A percentile compares a stretch with the other conserved stretches of the same genome.
phyloP scores from a whole-genome alignment of 164 flowering plant genomes.

The Stephania cephalantha region DNA sequence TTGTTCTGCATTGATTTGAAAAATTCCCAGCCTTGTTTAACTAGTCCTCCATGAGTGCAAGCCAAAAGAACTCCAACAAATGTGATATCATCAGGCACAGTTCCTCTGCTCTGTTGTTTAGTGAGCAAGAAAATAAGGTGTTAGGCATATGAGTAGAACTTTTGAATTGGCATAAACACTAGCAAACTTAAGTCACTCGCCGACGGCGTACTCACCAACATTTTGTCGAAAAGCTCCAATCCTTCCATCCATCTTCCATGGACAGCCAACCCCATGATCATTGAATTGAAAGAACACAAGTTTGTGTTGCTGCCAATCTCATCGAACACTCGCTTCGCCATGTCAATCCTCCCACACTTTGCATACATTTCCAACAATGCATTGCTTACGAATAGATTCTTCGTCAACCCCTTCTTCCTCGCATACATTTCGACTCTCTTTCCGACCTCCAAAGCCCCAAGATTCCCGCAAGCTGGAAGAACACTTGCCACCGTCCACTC shows the following conservation, averaged over 20 bases:
- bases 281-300: conserved; percentile 75
- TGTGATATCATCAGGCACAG: conserved; percentile 67
- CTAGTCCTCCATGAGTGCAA: conserved; percentile 75
- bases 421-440: conserved; percentile 59
- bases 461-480: conserved; percentile 79
- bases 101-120: conserved; percentile 22
- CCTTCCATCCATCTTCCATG: conserved; percentile 65
- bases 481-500: conserved; percentile 73
- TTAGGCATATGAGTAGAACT: neutral
- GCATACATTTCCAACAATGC: conserved; percentile 76
- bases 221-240: conserved; percentile 46
- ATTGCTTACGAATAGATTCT: conserved; percentile 60
- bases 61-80: conserved; percentile 73
- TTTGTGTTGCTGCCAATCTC: conserved; percentile 47
- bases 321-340: conserved; percentile 47
- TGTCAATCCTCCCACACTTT: conserved; percentile 64
- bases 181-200: neutral
- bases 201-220: conserved; percentile 40
- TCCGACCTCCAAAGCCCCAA: conserved; percentile 79
- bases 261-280: conserved; percentile 79
- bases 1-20: conserved; percentile 47
- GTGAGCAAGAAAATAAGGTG: neutral
- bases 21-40: conserved; percentile 38
- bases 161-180: neutral
- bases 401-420: conserved; percentile 43